phyloP scores from a whole-genome alignment of 139 green algal genomes.

The Micractinium conductrix region DNA sequence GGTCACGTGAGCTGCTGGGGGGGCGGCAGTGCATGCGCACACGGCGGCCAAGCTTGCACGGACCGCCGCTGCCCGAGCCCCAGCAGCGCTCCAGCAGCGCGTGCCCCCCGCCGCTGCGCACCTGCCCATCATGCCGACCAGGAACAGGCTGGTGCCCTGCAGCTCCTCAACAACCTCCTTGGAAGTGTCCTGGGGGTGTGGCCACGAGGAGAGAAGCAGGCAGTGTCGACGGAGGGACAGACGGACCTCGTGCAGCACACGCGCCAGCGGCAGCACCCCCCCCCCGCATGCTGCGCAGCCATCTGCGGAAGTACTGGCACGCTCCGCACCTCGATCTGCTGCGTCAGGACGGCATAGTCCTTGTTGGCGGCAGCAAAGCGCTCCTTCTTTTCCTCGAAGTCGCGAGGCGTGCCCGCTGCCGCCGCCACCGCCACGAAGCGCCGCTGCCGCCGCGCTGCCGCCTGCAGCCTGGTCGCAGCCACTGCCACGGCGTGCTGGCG shows the following conservation, averaged over 20 bases:
- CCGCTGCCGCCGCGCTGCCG: constrained; percentile 1
- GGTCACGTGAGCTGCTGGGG: too few relatives aligned
- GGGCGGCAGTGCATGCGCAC: neutral
- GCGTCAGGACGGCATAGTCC: constrained; percentile 20
- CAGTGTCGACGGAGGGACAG: too few relatives aligned
- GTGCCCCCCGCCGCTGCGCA: neutral
- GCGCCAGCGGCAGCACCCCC: too few relatives aligned
- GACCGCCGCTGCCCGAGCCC: too few relatives aligned
- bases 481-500: too few relatives aligned
- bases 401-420: neutral
- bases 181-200: constrained; percentile 58
- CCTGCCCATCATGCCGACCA: constrained; percentile 94
- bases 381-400: constrained; percentile 18
- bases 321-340: constrained; percentile 37
- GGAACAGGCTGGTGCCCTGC: constrained; percentile 81
- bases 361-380: constrained; percentile 24
- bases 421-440: neutral
- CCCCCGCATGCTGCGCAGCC: too few relatives aligned
- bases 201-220: too few relatives aligned
- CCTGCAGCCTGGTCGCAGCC: neutral
- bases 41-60: too few relatives aligned
- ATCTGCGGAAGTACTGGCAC: too few relatives aligned
- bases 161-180: constrained; percentile 62
- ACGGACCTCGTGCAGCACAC: too few relatives aligned
- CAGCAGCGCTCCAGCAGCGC: too few relatives aligned